These are phyloP conservation scores for Trichophyton schoenleinii DNA, from an alignment of 2,329 filamentous ascomycete species.

Conservation along the genomic window DNA sequence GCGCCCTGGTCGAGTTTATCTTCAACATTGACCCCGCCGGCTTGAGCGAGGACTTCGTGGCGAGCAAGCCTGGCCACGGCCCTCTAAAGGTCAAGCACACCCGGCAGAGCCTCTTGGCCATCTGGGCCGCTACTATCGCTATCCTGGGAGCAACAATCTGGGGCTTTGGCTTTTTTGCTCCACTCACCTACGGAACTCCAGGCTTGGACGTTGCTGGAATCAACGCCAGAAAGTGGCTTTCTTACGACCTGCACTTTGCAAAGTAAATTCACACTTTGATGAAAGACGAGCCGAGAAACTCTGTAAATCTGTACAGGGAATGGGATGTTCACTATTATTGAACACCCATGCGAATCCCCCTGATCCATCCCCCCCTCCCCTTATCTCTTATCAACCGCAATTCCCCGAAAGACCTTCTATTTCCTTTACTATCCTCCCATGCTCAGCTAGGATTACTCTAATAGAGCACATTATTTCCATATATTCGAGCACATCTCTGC, in stretches of 20 bases:
- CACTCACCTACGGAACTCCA: constrained; percentile 88
- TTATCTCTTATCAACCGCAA: too few species aligned
- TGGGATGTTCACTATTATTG: too few species aligned
- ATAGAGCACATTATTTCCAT: neutral
- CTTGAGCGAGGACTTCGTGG: constrained; percentile 18
- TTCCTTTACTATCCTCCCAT: neutral
- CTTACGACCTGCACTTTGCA: constrained; percentile 95
- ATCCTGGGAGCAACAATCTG: constrained; percentile 57
- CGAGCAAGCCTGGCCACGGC: constrained; percentile 24
- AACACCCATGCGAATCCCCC: neutral
- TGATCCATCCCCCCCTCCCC: neutral
- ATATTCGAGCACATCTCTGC: neutral
- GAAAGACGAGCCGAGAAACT: neutral
- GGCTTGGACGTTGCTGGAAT: constrained; percentile 71
- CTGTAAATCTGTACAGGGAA: neutral
- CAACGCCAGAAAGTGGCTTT: constrained; percentile 79
- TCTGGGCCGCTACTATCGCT: constrained; percentile 65
- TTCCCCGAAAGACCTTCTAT: neutral
- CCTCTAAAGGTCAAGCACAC: constrained; percentile 57
- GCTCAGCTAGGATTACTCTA: neutral
- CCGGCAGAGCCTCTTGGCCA: constrained; percentile 60
- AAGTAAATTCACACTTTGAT: constrained; percentile 50
- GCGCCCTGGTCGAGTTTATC: constrained; percentile 85
- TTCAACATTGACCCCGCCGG: constrained; percentile 74
- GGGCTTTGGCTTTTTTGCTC: constrained; percentile 87